Percentiles rank a stretch among this genome's conserved stretches.
These are phyloP conservation scores for Candida ficus DNA, from an alignment of 805 yeast genomes.

Conservation along the genomic window DNA sequence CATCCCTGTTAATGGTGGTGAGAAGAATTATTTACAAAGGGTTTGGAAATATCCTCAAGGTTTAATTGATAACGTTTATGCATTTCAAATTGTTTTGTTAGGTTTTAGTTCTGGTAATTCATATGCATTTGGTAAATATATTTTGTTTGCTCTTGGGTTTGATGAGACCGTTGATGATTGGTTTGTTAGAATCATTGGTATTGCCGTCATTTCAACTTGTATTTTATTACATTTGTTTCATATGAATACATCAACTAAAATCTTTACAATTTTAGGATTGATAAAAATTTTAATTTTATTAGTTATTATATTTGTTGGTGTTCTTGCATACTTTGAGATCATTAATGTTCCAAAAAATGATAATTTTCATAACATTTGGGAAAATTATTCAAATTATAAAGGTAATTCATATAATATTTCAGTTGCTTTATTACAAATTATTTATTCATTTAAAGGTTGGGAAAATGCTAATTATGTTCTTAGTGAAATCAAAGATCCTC, in stretches of 20 bases:
- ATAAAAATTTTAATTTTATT: slow-evolving; percentile 47
- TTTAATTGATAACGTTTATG: slow-evolving; percentile 43
- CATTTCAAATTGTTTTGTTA: slow-evolving; percentile 49
- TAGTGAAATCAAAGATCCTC: slow-evolving; percentile 53
- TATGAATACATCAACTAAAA: slow-evolving; percentile 44
- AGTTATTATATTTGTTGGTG: slow-evolving; percentile 45
- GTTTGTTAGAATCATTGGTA: slow-evolving; percentile 43
- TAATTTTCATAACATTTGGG: slow-evolving; percentile 35
- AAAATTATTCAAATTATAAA: slow-evolving; percentile 34
- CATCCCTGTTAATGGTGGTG: slow-evolving; percentile 65
- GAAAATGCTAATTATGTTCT: slow-evolving; percentile 63
- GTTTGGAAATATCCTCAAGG: slow-evolving; percentile 50
- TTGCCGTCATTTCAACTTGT: slow-evolving; percentile 41
- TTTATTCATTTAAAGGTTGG: slow-evolving; percentile 67
- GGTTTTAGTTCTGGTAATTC: slow-evolving; percentile 62
- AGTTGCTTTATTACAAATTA: slow-evolving; percentile 52
- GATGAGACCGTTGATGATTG: slow-evolving; percentile 27
- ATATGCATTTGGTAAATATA: slow-evolving; percentile 59
- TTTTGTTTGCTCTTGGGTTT: slow-evolving; percentile 39
- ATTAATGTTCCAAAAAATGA: slow-evolving; percentile 25
- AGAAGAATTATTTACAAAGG: slow-evolving; percentile 59
- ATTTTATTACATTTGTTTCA: slow-evolving; percentile 42
- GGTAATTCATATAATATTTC: slow-evolving; percentile 44
- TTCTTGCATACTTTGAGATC: slow-evolving; percentile 32
- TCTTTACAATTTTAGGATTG: slow-evolving; percentile 51